Conservation (phyloP, 2,329 filamentous ascomycete species). For the Pseudogymnoascus sp. region DNA sequence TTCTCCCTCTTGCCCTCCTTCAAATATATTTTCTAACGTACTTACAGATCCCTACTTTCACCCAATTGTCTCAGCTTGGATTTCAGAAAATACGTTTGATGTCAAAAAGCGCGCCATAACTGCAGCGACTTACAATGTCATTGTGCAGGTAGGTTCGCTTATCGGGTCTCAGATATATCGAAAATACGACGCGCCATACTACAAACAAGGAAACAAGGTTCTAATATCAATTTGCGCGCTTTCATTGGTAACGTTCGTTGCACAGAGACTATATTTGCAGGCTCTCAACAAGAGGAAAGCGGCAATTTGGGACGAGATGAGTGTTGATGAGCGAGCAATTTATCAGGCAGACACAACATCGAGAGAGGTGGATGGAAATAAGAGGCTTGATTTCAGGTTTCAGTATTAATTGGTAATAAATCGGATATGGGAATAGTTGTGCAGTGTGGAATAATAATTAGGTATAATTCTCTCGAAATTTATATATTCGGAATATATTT, state of each 20-base stretch:
- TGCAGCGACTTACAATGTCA: slow-evolving; percentile 41
- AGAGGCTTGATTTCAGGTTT: slow-evolving; percentile 45
- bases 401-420: slow-evolving; percentile 30
- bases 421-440: background rate
- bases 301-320: slow-evolving; percentile 39
- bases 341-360: slow-evolving; percentile 40
- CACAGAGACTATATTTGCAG: slow-evolving; percentile 38
- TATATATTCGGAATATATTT: no score
- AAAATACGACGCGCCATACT: slow-evolving; percentile 45
- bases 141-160: slow-evolving; percentile 39
- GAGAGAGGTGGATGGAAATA: slow-evolving; percentile 41
- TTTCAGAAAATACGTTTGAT: slow-evolving; percentile 42
- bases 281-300: slow-evolving; percentile 43
- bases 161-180: slow-evolving; percentile 41
- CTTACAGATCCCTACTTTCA: slow-evolving; percentile 46
- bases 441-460: no score
- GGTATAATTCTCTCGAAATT: no score
- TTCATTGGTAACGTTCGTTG: slow-evolving; percentile 42
- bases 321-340: slow-evolving; percentile 34
- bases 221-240: slow-evolving; percentile 45
- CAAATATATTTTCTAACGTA: background rate
- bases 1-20: background rate
- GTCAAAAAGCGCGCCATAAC: slow-evolving; percentile 43
- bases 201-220: slow-evolving; percentile 50
- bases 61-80: slow-evolving; percentile 45